Conservation (phyloP, 1,284 basidiomycete species). For the Trichosporon ovoides region DNA sequence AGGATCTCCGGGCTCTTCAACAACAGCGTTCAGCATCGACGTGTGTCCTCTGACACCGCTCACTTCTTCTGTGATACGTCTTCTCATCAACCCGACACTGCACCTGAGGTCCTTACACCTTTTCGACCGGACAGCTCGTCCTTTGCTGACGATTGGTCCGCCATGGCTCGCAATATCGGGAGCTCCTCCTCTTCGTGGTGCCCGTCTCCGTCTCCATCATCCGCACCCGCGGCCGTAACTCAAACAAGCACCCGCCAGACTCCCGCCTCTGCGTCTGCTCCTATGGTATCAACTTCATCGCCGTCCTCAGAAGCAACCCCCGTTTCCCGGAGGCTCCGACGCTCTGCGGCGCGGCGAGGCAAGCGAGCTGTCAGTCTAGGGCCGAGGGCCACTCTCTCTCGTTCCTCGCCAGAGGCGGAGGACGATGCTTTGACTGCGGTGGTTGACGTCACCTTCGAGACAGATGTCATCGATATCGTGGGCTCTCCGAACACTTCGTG, state of each 20-base stretch:
- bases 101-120: neutral
- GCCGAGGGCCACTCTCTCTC: neutral
- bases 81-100: neutral
- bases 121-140: neutral
- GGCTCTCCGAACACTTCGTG: neutral
- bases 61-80: neutral
- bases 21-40: neutral
- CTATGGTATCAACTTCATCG: too few relatives aligned
- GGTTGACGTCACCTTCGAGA: neutral
- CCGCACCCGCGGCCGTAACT: too few relatives aligned
- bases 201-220: neutral
- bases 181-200: neutral
- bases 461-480: conserved; percentile 5
- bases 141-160: neutral
- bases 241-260: too few relatives aligned
- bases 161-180: neutral
- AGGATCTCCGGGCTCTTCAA: neutral
- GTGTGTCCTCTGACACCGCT: neutral
- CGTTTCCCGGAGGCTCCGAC: neutral
- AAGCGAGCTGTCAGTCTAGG: neutral
- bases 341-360: neutral
- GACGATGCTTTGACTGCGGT: neutral
- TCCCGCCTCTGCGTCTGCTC: neutral
- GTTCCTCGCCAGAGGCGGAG: neutral
- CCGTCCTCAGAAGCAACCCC: neutral